Evolutionary conservation across 73 alveolate species (phyloP).

Genomic region (Diophrys sp.): DNA sequence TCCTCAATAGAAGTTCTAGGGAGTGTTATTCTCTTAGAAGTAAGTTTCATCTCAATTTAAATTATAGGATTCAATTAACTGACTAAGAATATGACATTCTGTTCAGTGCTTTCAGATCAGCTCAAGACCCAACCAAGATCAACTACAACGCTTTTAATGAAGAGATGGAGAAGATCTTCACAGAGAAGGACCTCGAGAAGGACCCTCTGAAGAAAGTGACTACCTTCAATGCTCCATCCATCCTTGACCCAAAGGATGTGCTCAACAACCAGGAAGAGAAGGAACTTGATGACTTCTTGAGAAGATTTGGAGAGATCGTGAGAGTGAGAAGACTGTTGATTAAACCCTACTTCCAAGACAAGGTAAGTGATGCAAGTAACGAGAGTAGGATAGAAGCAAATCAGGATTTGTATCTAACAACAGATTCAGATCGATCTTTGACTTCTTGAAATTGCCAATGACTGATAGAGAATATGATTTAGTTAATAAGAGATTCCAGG

Average conservation of each 20-base stretch:
- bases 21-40: constrained; percentile 65
- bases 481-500: constrained; percentile 67
- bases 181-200: constrained; percentile 81
- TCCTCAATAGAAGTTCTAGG: constrained; percentile 82
- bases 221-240: constrained; percentile 71
- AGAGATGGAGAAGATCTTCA: constrained; percentile 84
- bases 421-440: constrained; percentile 82
- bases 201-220: constrained; percentile 73
- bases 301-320: constrained; percentile 76
- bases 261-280: constrained; percentile 76
- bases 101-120: constrained; percentile 64
- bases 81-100: constrained; percentile 71
- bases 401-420: constrained; percentile 74
- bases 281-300: constrained; percentile 67
- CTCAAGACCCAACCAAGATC: constrained; percentile 75
- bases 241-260: constrained; percentile 89
- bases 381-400: constrained; percentile 62
- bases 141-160: constrained; percentile 81
- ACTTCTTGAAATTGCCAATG: constrained; percentile 63
- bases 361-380: constrained; percentile 21
- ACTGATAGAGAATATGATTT: constrained; percentile 65
- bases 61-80: constrained; percentile 51
- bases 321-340: constrained; percentile 71
- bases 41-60: constrained; percentile 17
- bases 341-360: constrained; percentile 89